Evolutionary conservation across 2,329 filamentous ascomycete species (phyloP).

Genomic region (Diaporthe longicolla): DNA sequence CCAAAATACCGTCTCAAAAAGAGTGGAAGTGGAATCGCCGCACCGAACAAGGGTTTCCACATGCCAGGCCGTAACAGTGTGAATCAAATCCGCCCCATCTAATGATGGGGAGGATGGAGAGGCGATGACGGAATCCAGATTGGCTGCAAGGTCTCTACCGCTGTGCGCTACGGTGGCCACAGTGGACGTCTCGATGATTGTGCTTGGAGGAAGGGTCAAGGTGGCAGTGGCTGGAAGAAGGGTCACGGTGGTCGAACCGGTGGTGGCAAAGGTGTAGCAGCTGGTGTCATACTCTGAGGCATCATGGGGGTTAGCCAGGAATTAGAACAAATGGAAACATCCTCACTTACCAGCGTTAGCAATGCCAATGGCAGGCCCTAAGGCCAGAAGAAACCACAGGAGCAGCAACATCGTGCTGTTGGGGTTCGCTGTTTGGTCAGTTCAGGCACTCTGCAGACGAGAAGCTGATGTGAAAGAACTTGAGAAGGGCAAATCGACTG

Average conservation of each 20-base stretch:
- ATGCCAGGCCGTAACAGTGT: neutral
- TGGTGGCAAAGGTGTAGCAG: neutral
- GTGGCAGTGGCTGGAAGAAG: neutral
- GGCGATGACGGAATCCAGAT: neutral
- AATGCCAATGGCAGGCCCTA: neutral
- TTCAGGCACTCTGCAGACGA: neutral
- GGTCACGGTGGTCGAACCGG: neutral
- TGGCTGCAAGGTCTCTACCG: neutral
- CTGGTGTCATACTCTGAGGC: neutral
- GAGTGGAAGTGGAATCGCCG: slow-evolving; percentile 7
- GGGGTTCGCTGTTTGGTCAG: neutral
- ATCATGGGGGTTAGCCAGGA: neutral
- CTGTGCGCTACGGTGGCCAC: neutral
- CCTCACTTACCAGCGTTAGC: neutral
- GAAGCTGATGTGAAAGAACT: neutral
- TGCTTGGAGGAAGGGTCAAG: neutral
- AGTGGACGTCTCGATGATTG: neutral
- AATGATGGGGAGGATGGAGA: neutral
- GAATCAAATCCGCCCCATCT: neutral
- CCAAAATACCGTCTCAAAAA: slow-evolving; percentile 1
- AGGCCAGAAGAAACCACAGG: slow-evolving; percentile 14
- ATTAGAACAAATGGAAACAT: too few relatives aligned
- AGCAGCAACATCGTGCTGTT: slow-evolving; percentile 24
- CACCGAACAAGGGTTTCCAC: neutral
- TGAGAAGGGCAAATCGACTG: too few relatives aligned